These are phyloP conservation scores for Herpetomonas samuelpessoai DNA, from an alignment of 208 protist genomes.

Conservation along the genomic window DNA sequence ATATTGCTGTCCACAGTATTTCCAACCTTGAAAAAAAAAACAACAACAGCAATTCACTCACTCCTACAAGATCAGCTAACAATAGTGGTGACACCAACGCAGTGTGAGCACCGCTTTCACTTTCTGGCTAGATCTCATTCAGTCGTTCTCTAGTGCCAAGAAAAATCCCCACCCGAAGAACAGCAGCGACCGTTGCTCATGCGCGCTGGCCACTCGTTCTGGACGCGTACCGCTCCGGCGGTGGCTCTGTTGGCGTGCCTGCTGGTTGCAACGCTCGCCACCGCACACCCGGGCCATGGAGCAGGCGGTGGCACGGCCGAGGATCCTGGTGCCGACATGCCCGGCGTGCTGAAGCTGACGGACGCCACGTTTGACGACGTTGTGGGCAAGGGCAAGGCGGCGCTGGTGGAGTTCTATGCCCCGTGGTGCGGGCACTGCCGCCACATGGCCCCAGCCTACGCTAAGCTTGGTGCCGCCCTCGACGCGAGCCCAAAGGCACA, in stretches of 20 bases:
- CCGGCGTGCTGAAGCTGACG: constrained; percentile 29
- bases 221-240: background rate
- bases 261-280: background rate
- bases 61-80: no score
- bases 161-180: background rate
- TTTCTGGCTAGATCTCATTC: no score
- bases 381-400: constrained; percentile 61
- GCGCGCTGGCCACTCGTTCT: background rate
- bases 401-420: constrained; percentile 91
- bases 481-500: constrained; percentile 14
- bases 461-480: constrained; percentile 27
- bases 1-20: no score
- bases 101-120: no score
- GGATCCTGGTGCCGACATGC: constrained; percentile 12
- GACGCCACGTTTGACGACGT: constrained; percentile 38
- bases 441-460: constrained; percentile 44
- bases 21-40: constrained; percentile 4
- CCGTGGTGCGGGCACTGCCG: constrained; percentile 89
- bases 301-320: background rate
- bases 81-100: no score
- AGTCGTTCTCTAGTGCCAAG: no score
- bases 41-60: background rate
- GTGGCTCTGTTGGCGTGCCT: background rate
- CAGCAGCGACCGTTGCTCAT: background rate
- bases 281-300: background rate